Percentiles rank a stretch among this genome's conserved stretches.
Evolutionary conservation across 2,329 filamentous ascomycete genomes (phyloP).

Genomic region (Clonostachys chloroleuca): DNA sequence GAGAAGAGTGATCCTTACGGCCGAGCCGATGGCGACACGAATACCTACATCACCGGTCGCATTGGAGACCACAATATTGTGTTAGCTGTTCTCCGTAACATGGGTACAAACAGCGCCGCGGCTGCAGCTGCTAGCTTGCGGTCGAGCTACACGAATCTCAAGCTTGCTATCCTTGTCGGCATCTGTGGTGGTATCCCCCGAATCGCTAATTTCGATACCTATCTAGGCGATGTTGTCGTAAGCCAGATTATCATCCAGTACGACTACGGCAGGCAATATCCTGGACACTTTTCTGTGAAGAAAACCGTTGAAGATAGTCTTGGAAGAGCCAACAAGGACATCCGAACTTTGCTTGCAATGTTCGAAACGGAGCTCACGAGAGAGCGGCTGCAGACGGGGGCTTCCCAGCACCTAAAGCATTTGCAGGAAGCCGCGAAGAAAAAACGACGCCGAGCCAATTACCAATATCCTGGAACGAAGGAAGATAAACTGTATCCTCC

Average conservation of each 20-base stretch:
- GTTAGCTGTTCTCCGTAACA: conserved; percentile 4
- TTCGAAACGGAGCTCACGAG: neutral
- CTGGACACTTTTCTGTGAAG: conserved; percentile 12
- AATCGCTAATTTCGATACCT: conserved; percentile 3
- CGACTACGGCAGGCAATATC: conserved; percentile 16
- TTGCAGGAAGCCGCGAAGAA: neutral
- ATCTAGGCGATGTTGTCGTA: conserved; percentile 19
- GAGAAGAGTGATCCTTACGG: conserved; percentile 6
- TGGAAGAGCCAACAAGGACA: conserved; percentile 14
- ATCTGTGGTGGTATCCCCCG: conserved; percentile 14
- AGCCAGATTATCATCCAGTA: conserved; percentile 18
- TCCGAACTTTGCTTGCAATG: neutral
- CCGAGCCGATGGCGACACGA: conserved; percentile 8
- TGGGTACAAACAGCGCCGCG: conserved; percentile 3
- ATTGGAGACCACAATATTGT: conserved; percentile 12
- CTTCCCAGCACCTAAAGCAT: neutral
- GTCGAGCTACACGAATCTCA: conserved; percentile 9
- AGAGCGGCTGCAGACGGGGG: neutral
- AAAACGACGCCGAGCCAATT: conserved; percentile 6
- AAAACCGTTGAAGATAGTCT: conserved; percentile 15
- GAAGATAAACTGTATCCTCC: conserved; percentile 18
- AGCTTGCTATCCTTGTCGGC: conserved; percentile 24
- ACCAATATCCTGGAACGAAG: conserved; percentile 12
- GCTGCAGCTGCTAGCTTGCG: neutral
- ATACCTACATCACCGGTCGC: conserved; percentile 12